These are phyloP conservation scores for Starmerella ratchasimensis DNA, from an alignment of 805 yeast species.

Conservation along the genomic window DNA sequence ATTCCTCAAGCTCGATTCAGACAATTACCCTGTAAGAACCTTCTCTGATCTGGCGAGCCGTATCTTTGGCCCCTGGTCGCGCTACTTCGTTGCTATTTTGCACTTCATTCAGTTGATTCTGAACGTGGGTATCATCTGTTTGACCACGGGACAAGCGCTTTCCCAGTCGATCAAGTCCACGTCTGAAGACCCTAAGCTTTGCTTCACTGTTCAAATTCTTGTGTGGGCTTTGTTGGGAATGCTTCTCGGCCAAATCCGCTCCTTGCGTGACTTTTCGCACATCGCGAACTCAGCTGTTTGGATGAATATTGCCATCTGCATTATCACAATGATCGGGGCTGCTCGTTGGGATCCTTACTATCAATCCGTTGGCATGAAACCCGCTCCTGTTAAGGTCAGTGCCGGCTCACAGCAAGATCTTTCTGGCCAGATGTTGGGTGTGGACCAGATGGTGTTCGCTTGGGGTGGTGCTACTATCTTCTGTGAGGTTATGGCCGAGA, in stretches of 20 bases:
- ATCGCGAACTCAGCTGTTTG: conserved; percentile 36
- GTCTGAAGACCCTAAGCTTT: conserved; percentile 20
- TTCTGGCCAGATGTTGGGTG: conserved; percentile 13
- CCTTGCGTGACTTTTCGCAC: conserved; percentile 30
- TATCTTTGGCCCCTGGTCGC: conserved; percentile 27
- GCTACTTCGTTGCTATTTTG: conserved; percentile 27
- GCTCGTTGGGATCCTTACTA: conserved; percentile 14
- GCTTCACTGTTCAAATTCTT: conserved; percentile 32
- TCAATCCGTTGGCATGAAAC: not conserved
- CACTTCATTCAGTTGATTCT: conserved; percentile 34
- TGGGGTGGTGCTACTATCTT: conserved; percentile 41
- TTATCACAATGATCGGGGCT: conserved; percentile 35
- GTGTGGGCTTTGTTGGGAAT: conserved; percentile 35
- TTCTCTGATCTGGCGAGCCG: conserved; percentile 34
- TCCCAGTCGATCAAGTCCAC: conserved; percentile 27
- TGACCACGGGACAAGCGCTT: conserved; percentile 33
- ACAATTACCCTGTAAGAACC: conserved; percentile 32
- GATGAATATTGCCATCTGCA: conserved; percentile 34
- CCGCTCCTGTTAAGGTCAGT: not conserved
- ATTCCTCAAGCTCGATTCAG: conserved; percentile 31
- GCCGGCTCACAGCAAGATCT: conserved; percentile 5
- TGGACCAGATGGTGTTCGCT: conserved; percentile 36
- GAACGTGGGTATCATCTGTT: conserved; percentile 33
- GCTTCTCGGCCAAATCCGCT: conserved; percentile 32
- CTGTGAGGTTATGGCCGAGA: conserved; percentile 37